These are phyloP conservation scores for Effrenium voratum DNA, from an alignment of 73 alveolate species.

Conservation along the genomic window DNA sequence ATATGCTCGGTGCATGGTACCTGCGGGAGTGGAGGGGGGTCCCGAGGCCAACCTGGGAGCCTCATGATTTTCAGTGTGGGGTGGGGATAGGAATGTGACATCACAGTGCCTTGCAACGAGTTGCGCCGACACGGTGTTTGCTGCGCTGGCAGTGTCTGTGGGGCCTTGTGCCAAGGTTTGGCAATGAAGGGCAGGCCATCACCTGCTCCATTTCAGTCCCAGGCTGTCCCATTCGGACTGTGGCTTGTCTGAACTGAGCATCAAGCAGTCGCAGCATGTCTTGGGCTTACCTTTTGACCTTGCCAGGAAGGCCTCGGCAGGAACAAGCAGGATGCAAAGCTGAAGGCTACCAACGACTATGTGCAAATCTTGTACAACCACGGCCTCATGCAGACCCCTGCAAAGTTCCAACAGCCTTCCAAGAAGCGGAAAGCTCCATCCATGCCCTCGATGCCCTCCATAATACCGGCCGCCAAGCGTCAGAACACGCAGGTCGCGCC, in stretches of 20 bases:
- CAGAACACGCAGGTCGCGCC: neutral
- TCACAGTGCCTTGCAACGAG: neutral
- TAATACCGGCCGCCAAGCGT: neutral
- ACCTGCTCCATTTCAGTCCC: slow-evolving; percentile 62
- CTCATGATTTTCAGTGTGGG: neutral
- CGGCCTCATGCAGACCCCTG: slow-evolving; percentile 38
- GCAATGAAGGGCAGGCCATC: neutral
- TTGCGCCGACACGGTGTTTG: too few species aligned
- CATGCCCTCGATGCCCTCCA: neutral
- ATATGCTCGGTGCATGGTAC: too few species aligned
- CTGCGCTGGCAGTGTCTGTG: too few species aligned
- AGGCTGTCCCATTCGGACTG: slow-evolving; percentile 26
- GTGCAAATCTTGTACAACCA: slow-evolving; percentile 36
- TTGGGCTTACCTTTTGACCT: neutral
- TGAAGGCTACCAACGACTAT: slow-evolving; percentile 5
- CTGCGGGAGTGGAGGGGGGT: too few species aligned
- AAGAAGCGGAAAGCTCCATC: neutral
- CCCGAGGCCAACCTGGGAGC: too few species aligned
- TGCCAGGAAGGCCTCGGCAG: slow-evolving; percentile 12
- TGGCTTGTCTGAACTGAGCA: neutral
- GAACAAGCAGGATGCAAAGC: slow-evolving; percentile 57
- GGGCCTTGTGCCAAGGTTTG: neutral
- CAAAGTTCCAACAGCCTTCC: slow-evolving; percentile 11
- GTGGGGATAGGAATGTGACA: neutral
- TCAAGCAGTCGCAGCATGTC: neutral